phyloP scores from a whole-genome alignment of 768 basidiomycete genomes.

The Collybiopsis confluens region DNA sequence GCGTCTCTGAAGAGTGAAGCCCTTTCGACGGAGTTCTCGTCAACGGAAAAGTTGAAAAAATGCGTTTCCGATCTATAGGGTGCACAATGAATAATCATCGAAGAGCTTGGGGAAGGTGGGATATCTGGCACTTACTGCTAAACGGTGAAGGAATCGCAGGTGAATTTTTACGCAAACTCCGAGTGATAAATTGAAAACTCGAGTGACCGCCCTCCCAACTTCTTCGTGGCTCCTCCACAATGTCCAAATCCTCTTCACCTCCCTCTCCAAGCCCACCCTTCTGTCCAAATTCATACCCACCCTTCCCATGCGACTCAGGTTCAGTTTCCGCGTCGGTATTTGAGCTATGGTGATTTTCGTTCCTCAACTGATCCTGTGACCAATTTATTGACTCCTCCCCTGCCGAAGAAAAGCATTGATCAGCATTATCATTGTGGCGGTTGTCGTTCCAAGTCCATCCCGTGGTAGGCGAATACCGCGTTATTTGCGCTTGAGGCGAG shows the following conservation, averaged over 20 bases:
- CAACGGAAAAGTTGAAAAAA: not conserved
- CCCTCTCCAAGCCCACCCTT: no score
- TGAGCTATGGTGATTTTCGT: not conserved
- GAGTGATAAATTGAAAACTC: conserved; percentile 1
- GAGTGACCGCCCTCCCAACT: not conserved
- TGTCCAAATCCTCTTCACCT: not conserved
- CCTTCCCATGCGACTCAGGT: conserved; percentile 3
- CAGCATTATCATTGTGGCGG: no score
- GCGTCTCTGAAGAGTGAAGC: no score
- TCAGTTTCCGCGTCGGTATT: conserved; percentile 10
- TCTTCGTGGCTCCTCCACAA: not conserved
- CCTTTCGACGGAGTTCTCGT: not conserved
- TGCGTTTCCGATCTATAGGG: not conserved
- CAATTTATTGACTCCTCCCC: not conserved
- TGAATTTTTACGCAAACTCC: not conserved
- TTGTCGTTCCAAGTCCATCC: conserved; percentile 5
- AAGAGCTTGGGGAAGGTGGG: not conserved
- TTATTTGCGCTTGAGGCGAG: not conserved
- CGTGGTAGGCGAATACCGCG: conserved; percentile 1
- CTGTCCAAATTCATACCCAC: not conserved
- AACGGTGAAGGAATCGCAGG: not conserved
- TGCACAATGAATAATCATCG: not conserved
- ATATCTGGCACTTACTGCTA: not conserved
- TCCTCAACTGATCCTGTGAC: conserved; percentile 8
- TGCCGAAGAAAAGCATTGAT: not conserved